Evolutionary conservation across 2,329 filamentous ascomycete genomes (phyloP), one percentile per base, ranked within the genome.

Genomic region (Boeremia lycopersici): DNA sequence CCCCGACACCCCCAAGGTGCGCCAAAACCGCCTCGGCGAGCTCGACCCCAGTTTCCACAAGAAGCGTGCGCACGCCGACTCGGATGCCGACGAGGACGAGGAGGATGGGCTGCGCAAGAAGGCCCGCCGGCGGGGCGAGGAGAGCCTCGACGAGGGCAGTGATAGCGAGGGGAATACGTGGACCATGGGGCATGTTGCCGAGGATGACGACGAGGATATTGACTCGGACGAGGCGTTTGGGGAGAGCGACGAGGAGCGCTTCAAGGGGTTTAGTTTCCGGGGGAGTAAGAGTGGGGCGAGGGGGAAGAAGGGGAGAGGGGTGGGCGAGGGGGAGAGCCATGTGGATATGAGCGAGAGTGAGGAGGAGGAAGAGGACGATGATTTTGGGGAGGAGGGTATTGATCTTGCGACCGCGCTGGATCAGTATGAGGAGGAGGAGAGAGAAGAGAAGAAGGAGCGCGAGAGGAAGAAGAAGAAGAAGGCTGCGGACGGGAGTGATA

Each of bases 91-190:
- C 0, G 65, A 64, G 1, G 65, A 67, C 12, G 71, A 61, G 42
- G 70, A 55, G 13, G 47, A 39, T 10, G 62, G 29, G 41, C 64
- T 69, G 49, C 62, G 64, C 42, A 78, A 76, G 61, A 67, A 70
- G 34, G 59, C 63, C 7, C 70, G 67, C 60, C 54, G 56, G 39
- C 57, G 59, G 26, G 61, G 56, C 33, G 73, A 79, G 26, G 82
- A 83, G 13, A 89, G 93, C 50, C 64, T 63, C n/a, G 86, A 88
- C 53, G 86, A 88, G 60, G 90, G 90, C 9, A 93, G 88, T 63
- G 93, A 96, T 69, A 91, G 89, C 57, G 90, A 93, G 57, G 92
- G 91, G 19, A 90, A 96, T 66, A 86, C 90, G 68, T 96, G 91
- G 91, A 87, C 83, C 44, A 80, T 96, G 45, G 92, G 93, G 25